Percentiles rank a stretch among this genome's conserved stretches.
These are phyloP conservation scores for Podaxis mareebaensis DNA, from an alignment of 768 basidiomycete genomes.

Conservation along the genomic window DNA sequence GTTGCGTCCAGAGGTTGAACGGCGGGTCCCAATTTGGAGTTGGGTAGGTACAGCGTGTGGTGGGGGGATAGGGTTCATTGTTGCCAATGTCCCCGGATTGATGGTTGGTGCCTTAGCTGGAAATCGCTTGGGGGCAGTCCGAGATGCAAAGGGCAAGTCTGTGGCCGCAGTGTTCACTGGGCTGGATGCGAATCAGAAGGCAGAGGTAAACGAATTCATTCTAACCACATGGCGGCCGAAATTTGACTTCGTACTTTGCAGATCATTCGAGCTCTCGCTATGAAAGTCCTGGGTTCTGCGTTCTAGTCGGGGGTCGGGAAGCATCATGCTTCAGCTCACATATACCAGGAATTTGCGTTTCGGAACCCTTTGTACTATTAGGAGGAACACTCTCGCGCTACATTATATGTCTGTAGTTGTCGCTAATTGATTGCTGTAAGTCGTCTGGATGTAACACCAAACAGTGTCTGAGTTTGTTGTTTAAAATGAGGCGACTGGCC, in stretches of 20 bases:
- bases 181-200: slow-evolving; percentile 77
- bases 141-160: slow-evolving; percentile 94
- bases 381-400: not conserved
- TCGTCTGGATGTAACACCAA: not conserved
- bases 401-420: not conserved
- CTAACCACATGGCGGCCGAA: not conserved
- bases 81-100: slow-evolving; percentile 83
- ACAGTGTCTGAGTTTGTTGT: not conserved
- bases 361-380: not conserved
- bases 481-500: not conserved
- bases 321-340: not conserved
- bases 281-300: slow-evolving; percentile 80
- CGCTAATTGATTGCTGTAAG: not conserved
- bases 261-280: slow-evolving; percentile 79
- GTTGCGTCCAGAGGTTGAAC: slow-evolving; percentile 79
- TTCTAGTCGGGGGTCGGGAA: slow-evolving; percentile 18
- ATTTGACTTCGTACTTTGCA: slow-evolving; percentile 27
- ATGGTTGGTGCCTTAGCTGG: slow-evolving; percentile 87
- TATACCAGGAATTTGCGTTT: not conserved
- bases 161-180: slow-evolving; percentile 86
- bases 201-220: slow-evolving; percentile 59
- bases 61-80: slow-evolving; percentile 59
- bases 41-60: slow-evolving; percentile 76
- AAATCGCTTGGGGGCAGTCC: slow-evolving; percentile 85
- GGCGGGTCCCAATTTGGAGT: slow-evolving; percentile 71